A percentile compares a stretch with the other conserved stretches of the same genome.
Conservation (phyloP, 805 yeast genomes). For the Candida pini region DNA sequence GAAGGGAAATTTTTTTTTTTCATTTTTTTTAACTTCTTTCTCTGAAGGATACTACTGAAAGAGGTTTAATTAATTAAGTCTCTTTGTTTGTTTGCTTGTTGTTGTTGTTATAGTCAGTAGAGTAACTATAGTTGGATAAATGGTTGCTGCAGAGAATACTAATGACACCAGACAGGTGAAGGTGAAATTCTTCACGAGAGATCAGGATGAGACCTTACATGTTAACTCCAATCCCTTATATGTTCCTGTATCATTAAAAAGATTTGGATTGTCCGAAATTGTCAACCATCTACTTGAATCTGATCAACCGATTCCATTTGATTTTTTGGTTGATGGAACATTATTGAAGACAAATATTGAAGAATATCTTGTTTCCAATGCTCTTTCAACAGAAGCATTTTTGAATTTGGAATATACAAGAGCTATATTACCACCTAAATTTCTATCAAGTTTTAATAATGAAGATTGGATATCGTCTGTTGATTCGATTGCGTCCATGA, state of each 20-base stretch:
- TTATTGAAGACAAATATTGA: constrained; percentile 73
- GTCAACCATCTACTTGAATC: constrained; percentile 77
- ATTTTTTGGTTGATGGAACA: constrained; percentile 82
- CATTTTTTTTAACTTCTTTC: too few relatives aligned
- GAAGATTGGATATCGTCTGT: constrained; percentile 94
- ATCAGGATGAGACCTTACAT: constrained; percentile 65
- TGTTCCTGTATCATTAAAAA: constrained; percentile 80
- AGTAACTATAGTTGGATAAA: not conserved
- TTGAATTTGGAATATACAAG: constrained; percentile 84
- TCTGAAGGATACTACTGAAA: too few relatives aligned
- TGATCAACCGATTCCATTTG: constrained; percentile 79
- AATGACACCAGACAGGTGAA: constrained; percentile 49
- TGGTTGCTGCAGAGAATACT: constrained; percentile 8
- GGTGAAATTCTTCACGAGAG: constrained; percentile 81
- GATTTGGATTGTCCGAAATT: constrained; percentile 91
- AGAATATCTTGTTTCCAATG: constrained; percentile 70
- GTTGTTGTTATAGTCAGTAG: not conserved
- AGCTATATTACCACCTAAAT: constrained; percentile 92
- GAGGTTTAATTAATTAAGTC: too few relatives aligned
- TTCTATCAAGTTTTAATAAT: constrained; percentile 77
- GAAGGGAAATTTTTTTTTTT: too few relatives aligned
- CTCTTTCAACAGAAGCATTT: constrained; percentile 75
- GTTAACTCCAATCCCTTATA: constrained; percentile 77
- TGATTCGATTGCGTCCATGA: constrained; percentile 37
- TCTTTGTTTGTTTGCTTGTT: not conserved